Evolutionary conservation across 2,329 filamentous ascomycete species (phyloP), one percentile per base, ranked within the genome.

Genomic region (Penicillium sp.): DNA sequence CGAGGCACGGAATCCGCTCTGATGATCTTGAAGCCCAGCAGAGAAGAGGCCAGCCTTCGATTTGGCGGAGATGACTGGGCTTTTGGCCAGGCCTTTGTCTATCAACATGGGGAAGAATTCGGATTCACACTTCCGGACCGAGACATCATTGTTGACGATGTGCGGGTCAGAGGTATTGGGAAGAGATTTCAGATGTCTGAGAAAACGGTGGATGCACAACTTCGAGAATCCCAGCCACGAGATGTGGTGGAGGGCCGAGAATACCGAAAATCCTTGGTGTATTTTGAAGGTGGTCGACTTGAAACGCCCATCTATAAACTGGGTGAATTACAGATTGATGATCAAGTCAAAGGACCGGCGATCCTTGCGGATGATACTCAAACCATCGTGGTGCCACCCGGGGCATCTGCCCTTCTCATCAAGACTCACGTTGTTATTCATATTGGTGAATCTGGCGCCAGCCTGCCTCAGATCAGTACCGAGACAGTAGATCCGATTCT

Each of bases 101-200:
- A 87, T 65, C 91, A 96, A 65, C 93, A 97, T 70, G 87, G 91
- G 52, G 92, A 95, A 69, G 93, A 97, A 70, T 97, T 97, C 69
- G 92, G 92, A 0, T 97, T 97, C 69, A 96, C 90, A 0, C 79
- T 97, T 2, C 86, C 86, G 24, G 90, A 96, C 57, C 83, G 92
- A 54, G 91, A 96, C 64, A 90, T 96, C 53, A 92, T 96, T 46
- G 83, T 97, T 8, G 93, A 96, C 61, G 93, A 96, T 71, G 90
- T 96, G 3, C 87, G 93, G 41, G 90, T 93, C 5, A 84, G 93
- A 55, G 91, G 91, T 14, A 96, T 96, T 60, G 93, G 91, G 47
- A 96, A 92, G 80, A 93, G 90, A 46, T 93, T 93, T 72, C 83
- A 90, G 52, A 88, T 89, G 46, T 90, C 91, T 54, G 58, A 71